Evolutionary conservation across 352 stramenopile species (phyloP).

Genomic region (Poterioochromonas sp.): DNA sequence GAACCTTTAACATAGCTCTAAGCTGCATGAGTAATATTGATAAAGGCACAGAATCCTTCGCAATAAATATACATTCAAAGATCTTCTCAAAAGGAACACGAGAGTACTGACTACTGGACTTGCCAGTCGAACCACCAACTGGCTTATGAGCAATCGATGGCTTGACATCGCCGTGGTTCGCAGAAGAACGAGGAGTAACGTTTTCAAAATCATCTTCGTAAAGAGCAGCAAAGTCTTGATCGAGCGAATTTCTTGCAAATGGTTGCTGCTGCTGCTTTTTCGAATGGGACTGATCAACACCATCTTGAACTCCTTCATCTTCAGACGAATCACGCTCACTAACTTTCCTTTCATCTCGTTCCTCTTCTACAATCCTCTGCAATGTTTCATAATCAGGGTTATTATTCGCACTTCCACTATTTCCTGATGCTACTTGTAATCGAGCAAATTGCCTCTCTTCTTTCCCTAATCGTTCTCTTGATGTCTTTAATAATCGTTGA

Average conservation of each 20-base stretch:
- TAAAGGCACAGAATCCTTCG: not conserved
- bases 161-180: not conserved
- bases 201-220: constrained; percentile 11
- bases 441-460: constrained; percentile 29
- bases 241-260: not conserved
- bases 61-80: not conserved
- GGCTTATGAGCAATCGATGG: not conserved
- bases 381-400: not conserved
- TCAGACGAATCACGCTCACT: not conserved
- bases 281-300: not conserved
- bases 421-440: not conserved
- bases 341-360: not conserved
- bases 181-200: not conserved
- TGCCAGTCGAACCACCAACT: not conserved
- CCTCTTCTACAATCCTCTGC: not conserved
- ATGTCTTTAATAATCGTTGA: not conserved
- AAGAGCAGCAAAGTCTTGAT: too few relatives aligned
- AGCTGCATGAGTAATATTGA: not conserved
- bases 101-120: not conserved
- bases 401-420: not conserved
- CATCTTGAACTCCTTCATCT: not conserved
- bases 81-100: not conserved
- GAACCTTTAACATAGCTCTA: not conserved
- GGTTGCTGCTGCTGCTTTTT: not conserved
- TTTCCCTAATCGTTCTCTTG: not conserved